Evolutionary conservation across 1,284 basidiomycete species (phyloP).

Genomic region (Pseudozyma tsukubaensis): DNA sequence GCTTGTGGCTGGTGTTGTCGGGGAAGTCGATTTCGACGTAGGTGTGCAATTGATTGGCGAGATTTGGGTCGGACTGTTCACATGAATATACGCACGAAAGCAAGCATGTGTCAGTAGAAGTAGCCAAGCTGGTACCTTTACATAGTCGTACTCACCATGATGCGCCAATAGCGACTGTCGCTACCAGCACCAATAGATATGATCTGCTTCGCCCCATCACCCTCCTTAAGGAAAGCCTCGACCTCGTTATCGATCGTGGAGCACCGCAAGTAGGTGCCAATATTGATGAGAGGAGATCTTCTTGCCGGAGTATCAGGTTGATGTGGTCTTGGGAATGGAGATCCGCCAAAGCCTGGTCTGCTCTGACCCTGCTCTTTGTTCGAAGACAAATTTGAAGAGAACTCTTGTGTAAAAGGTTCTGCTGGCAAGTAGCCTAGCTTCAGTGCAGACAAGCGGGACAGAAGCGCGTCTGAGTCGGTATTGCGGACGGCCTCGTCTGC

Average conservation of each 20-base stretch:
- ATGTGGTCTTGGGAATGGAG: constrained; percentile 1
- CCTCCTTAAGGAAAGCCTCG: constrained; percentile 75
- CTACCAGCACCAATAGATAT: constrained; percentile 91
- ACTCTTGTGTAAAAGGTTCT: constrained; percentile 47
- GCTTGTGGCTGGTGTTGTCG: constrained; percentile 84
- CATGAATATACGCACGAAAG: neutral
- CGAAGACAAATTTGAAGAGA: constrained; percentile 7
- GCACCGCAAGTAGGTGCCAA: constrained; percentile 90
- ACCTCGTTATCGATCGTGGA: constrained; percentile 83
- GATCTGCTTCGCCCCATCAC: constrained; percentile 75
- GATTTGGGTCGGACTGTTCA: constrained; percentile 70
- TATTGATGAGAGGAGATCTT: constrained; percentile 86
- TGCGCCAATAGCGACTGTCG: constrained; percentile 91
- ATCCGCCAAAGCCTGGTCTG: neutral
- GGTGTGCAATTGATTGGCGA: constrained; percentile 61
- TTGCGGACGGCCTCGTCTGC: constrained; percentile 76
- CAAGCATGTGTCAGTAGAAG: neutral
- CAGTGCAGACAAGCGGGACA: constrained; percentile 76
- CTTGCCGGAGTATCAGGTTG: constrained; percentile 70
- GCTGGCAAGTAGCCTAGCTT: constrained; percentile 31
- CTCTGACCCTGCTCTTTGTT: neutral
- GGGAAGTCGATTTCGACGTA: constrained; percentile 93
- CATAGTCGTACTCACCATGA: constrained; percentile 76
- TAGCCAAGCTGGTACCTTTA: neutral
- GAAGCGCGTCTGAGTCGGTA: constrained; percentile 80